Percentiles rank a stretch among this genome's conserved stretches.
phyloP scores from a whole-genome alignment of 169 alveolate genomes.

The Eimeria tenella region DNA sequence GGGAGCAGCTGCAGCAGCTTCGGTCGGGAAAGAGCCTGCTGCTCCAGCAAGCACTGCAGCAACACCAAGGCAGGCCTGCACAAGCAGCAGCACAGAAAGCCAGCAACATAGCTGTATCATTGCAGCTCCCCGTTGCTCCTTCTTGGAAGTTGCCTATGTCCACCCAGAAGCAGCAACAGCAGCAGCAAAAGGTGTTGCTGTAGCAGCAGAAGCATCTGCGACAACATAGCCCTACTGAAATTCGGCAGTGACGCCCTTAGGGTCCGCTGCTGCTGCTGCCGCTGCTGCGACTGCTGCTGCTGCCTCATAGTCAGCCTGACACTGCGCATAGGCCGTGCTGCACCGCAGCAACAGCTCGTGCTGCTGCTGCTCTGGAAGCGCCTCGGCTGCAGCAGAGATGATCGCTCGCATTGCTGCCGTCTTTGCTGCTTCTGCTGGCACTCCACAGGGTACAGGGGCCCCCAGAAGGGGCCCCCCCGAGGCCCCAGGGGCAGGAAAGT shows the following conservation, averaged over 20 bases:
- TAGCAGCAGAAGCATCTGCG: background rate
- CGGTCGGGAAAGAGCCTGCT: constrained; percentile 51
- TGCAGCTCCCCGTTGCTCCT: background rate
- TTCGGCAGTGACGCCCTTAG: background rate
- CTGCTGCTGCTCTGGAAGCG: constrained; percentile 32
- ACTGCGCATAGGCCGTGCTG: constrained; percentile 33
- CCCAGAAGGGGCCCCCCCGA: background rate
- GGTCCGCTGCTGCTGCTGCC: constrained; percentile 10
- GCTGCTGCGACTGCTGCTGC: constrained; percentile 51
- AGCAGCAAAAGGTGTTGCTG: background rate
- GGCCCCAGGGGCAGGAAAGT: background rate
- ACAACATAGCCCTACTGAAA: constrained; percentile 23
- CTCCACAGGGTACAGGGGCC: constrained; percentile 17
- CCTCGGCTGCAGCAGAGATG: background rate
- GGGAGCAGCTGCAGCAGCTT: constrained; percentile 59
- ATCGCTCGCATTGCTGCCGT: constrained; percentile 52
- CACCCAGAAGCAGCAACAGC: background rate
- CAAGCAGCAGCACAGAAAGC: background rate
- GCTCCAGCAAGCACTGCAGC: constrained; percentile 57
- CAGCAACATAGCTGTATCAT: background rate
- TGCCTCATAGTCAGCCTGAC: constrained; percentile 45
- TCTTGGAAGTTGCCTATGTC: background rate
- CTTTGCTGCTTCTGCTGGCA: constrained; percentile 27
- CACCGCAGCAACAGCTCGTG: constrained; percentile 22
- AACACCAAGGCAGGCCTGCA: constrained; percentile 59